These are phyloP conservation scores for Pterocarpus macrocarpus DNA, from an alignment of 306 rosid genomes.

Conservation along the genomic window DNA sequence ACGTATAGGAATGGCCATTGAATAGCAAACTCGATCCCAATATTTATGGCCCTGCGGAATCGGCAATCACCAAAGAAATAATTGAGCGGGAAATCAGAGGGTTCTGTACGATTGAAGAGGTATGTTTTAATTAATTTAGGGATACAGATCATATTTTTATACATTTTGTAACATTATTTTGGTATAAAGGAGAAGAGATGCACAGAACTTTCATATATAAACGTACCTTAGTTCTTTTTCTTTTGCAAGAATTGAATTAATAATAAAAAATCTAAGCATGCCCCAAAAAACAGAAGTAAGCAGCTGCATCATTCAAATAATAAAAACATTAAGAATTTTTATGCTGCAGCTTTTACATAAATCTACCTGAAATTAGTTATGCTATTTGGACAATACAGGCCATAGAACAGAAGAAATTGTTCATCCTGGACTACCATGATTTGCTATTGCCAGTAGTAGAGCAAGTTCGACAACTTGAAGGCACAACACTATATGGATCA, in stretches of 20 bases:
- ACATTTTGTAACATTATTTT: too few species aligned
- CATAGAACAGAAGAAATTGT: conserved; percentile 68
- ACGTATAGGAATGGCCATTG: conserved; percentile 90
- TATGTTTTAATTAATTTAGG: conserved; percentile 13
- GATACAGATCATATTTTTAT: too few species aligned
- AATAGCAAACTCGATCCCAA: conserved; percentile 77
- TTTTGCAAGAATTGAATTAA: too few species aligned
- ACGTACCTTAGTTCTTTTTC: too few species aligned
- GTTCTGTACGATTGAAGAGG: conserved; percentile 61
- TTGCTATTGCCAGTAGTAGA: conserved; percentile 70
- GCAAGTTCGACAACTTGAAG: conserved; percentile 65
- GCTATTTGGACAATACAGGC: conserved; percentile 53
- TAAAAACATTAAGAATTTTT: background rate
- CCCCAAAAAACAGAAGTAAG: too few species aligned
- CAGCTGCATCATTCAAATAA: too few species aligned
- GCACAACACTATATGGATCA: conserved; percentile 83
- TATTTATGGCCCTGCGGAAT: conserved; percentile 75
- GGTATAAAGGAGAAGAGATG: too few species aligned
- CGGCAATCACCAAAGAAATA: conserved; percentile 68
- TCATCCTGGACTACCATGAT: conserved; percentile 84
- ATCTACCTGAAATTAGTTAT: background rate
- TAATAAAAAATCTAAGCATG: too few species aligned
- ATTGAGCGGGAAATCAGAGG: conserved; percentile 71
- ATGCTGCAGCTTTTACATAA: background rate
- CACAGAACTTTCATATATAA: too few species aligned